phyloP scores from a whole-genome alignment of 345 rosid genomes.

The Clausena lansium region DNA sequence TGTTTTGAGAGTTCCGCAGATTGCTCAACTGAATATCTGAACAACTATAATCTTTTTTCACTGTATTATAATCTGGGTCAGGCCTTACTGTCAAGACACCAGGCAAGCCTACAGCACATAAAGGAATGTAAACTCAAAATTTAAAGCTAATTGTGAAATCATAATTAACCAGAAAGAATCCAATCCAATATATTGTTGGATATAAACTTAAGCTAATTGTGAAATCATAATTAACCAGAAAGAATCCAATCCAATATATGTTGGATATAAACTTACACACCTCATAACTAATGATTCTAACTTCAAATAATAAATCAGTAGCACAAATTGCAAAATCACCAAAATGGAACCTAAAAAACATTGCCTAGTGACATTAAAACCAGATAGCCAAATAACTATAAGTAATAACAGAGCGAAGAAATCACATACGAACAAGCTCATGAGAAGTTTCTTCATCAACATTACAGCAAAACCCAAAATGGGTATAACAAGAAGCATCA shows the following conservation, averaged over 20 bases:
- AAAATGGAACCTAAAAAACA: not conserved
- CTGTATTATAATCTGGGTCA: slow-evolving; percentile 47
- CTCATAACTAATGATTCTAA: not conserved
- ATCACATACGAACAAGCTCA: slow-evolving; percentile 50
- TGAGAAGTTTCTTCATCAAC: slow-evolving; percentile 62
- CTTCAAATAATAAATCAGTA: not conserved
- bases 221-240: not conserved
- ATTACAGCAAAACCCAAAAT: slow-evolving; percentile 76
- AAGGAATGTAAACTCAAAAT: not conserved
- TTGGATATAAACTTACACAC: not conserved
- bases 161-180: not conserved
- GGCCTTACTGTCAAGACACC: slow-evolving; percentile 68
- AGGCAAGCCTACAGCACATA: slow-evolving; percentile 53
- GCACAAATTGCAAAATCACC: not conserved
- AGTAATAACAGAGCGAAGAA: not conserved
- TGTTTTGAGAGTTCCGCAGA: slow-evolving; percentile 19
- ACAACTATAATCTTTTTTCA: slow-evolving; percentile 37
- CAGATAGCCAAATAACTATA: not conserved
- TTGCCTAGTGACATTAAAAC: not conserved
- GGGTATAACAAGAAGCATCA: slow-evolving; percentile 51
- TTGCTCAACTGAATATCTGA: slow-evolving; percentile 16
- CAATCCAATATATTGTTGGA: not conserved
- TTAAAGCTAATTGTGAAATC: not conserved
- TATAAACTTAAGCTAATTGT: not conserved
- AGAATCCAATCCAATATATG: not conserved